phyloP scores from a whole-genome alignment of 2,329 filamentous ascomycete genomes.

The Aspergillus felis region DNA sequence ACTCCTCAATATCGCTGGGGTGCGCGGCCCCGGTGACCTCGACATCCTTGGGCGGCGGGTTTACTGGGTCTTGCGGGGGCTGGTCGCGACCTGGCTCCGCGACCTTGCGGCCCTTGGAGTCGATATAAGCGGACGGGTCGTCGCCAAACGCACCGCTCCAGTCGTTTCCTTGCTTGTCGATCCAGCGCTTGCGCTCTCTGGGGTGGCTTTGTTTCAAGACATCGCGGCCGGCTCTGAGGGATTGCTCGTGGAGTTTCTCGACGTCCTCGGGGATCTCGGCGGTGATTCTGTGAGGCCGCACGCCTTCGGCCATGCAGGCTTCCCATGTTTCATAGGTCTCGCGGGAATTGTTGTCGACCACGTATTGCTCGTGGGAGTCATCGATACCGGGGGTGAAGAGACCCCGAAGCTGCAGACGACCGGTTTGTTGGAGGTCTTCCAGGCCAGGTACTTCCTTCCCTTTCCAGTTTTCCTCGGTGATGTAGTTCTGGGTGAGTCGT shows the following conservation, averaged over 20 bases:
- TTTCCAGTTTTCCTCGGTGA: conserved; percentile 72
- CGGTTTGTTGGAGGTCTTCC: conserved; percentile 71
- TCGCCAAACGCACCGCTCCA: conserved; percentile 84
- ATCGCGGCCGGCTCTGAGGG: conserved; percentile 73
- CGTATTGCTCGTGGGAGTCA: conserved; percentile 75
- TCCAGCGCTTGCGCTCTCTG: conserved; percentile 70
- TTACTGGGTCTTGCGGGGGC: conserved; percentile 50
- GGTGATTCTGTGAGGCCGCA: conserved; percentile 66
- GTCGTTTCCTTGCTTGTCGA: conserved; percentile 74
- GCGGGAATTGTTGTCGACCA: conserved; percentile 79
- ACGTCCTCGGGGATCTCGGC: conserved; percentile 70
- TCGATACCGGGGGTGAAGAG: conserved; percentile 89
- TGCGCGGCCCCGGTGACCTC: conserved; percentile 12
- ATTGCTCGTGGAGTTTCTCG: conserved; percentile 74
- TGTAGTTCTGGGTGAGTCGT: conserved; percentile 85
- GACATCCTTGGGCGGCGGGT: conserved; percentile 39
- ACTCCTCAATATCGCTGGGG: conserved; percentile 24
- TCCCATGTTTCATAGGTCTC: conserved; percentile 97
- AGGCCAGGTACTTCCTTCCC: conserved; percentile 64
- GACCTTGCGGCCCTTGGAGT: conserved; percentile 50
- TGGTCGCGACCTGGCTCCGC: conserved; percentile 54
- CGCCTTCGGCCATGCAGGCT: conserved; percentile 82
- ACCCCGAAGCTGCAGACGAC: conserved; percentile 73
- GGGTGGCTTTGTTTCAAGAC: conserved; percentile 66
- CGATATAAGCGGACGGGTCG: conserved; percentile 62